Evolutionary conservation across 129 eudicot species (phyloP).

Genomic region (Flaveria trinervia): DNA sequence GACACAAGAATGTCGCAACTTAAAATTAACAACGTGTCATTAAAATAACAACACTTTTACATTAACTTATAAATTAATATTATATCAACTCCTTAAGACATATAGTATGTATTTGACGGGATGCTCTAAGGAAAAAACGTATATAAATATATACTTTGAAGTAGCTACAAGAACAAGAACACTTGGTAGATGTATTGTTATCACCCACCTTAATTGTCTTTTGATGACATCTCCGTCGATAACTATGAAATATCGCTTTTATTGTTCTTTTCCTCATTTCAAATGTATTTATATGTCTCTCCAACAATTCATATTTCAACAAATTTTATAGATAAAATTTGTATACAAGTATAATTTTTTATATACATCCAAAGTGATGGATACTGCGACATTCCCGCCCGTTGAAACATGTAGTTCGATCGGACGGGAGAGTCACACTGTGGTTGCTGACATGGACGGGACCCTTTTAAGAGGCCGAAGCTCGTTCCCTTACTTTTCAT

Average conservation of each 20-base stretch:
- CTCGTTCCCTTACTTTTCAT: conserved; percentile 69
- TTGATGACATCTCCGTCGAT: conserved; percentile 28
- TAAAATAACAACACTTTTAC: no score
- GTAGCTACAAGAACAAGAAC: conserved; percentile 35
- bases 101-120: neutral
- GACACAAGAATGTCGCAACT: no score
- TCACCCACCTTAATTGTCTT: conserved; percentile 38
- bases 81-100: no score
- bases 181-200: conserved; percentile 30
- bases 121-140: conserved; percentile 15
- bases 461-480: conserved; percentile 59
- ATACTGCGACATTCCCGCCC: conserved; percentile 27
- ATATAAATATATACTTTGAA: neutral
- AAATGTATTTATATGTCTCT: conserved; percentile 22
- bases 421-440: conserved; percentile 50
- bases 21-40: no score
- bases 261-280: conserved; percentile 7
- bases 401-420: conserved; percentile 45
- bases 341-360: no score
- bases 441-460: conserved; percentile 68
- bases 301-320: conserved; percentile 5
- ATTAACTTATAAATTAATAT: no score
- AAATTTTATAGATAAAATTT: neutral
- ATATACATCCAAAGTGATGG: neutral
- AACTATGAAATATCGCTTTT: conserved; percentile 28